A percentile compares a stretch with the other conserved stretches of the same genome.
Conservation (phyloP, 306 rosid species). For the Senna siamea region DNA sequence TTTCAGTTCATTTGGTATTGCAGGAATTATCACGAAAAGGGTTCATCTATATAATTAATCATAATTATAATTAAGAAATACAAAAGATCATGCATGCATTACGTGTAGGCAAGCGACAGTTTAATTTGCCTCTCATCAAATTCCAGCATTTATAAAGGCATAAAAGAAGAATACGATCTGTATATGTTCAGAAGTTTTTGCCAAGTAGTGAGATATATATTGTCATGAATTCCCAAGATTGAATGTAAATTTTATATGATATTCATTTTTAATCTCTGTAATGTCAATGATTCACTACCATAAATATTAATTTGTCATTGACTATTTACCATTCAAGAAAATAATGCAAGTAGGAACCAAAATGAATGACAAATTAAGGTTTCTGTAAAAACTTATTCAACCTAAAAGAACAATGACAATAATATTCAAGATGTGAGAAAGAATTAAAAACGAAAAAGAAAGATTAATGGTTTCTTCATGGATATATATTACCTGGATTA, state of each 20-base stretch:
- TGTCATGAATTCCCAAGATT: too few relatives aligned
- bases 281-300: too few relatives aligned
- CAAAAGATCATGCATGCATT: not conserved
- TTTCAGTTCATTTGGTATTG: not conserved
- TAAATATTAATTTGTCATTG: too few relatives aligned
- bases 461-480: too few relatives aligned
- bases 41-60: too few relatives aligned
- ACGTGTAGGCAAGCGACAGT: not conserved
- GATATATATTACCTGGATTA: constrained; percentile 55
- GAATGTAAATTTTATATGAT: too few relatives aligned
- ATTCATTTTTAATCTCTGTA: too few relatives aligned
- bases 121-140: not conserved
- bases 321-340: not conserved
- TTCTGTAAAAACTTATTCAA: too few relatives aligned
- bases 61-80: not conserved
- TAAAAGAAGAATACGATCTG: not conserved
- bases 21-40: not conserved
- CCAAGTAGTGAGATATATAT: too few relatives aligned
- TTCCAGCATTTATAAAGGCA: not conserved
- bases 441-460: too few relatives aligned
- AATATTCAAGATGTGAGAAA: not conserved
- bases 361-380: not conserved
- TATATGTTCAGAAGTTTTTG: too few relatives aligned
- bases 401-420: too few relatives aligned
- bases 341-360: not conserved